Percentiles rank a stretch among this genome's conserved stretches.
Evolutionary conservation across 768 basidiomycete species (phyloP).

Genomic region (Mycena olivaceomarginata): DNA sequence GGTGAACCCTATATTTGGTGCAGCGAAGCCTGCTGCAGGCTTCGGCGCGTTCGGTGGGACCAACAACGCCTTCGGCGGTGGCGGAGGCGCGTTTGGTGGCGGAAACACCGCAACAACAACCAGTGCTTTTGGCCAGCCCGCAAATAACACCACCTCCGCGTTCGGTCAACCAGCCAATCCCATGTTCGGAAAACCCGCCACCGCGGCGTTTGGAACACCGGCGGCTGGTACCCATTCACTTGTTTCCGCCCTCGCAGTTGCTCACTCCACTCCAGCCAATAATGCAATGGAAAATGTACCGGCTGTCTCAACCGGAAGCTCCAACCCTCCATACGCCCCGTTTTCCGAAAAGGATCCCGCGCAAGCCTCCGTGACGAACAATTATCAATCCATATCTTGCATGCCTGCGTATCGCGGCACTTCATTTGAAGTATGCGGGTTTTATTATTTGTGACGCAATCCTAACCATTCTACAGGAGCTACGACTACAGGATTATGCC

Average conservation of each 20-base stretch:
- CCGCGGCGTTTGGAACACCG: slow-evolving; percentile 65
- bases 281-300: slow-evolving; percentile 60
- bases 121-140: slow-evolving; percentile 64
- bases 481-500: slow-evolving; percentile 85
- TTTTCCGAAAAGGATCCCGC: slow-evolving; percentile 81
- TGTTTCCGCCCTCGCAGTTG: slow-evolving; percentile 23
- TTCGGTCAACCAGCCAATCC: slow-evolving; percentile 75
- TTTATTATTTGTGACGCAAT: background rate
- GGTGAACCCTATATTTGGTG: slow-evolving; percentile 74
- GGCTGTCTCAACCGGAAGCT: slow-evolving; percentile 81
- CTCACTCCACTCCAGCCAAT: slow-evolving; percentile 50
- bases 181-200: slow-evolving; percentile 62
- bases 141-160: slow-evolving; percentile 59
- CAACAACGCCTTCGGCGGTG: slow-evolving; percentile 67
- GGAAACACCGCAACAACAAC: slow-evolving; percentile 51
- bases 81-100: slow-evolving; percentile 68
- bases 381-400: slow-evolving; percentile 89
- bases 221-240: slow-evolving; percentile 51
- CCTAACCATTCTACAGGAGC: slow-evolving; percentile 69
- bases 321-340: slow-evolving; percentile 76
- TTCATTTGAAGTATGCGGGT: slow-evolving; percentile 80
- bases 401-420: slow-evolving; percentile 87
- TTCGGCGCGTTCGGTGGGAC: slow-evolving; percentile 86
- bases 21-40: slow-evolving; percentile 80
- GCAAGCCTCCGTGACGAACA: slow-evolving; percentile 65